These are phyloP conservation scores for Ascocoryne sarcoides DNA, from an alignment of 2,329 filamentous ascomycete species.

Conservation along the genomic window DNA sequence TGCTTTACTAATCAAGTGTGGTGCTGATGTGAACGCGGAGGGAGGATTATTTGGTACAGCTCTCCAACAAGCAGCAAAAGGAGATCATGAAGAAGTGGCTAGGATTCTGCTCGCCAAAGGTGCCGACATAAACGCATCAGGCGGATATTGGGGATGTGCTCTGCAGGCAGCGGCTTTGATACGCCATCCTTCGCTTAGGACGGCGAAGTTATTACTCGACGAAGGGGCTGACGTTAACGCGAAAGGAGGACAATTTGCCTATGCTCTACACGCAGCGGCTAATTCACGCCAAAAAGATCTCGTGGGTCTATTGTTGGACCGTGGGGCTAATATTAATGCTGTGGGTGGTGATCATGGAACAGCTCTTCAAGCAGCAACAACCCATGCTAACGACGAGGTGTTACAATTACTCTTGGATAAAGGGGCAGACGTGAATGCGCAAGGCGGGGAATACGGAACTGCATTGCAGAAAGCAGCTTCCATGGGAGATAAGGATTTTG, in stretches of 20 bases:
- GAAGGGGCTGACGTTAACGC: constrained; percentile 3
- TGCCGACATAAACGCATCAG: neutral
- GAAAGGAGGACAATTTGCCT: constrained; percentile 5
- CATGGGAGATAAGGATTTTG: neutral
- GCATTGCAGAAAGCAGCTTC: neutral
- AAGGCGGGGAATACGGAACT: neutral
- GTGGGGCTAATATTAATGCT: neutral
- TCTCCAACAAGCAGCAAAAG: neutral
- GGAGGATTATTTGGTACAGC: neutral
- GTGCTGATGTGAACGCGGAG: neutral
- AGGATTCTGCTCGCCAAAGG: neutral
- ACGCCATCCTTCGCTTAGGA: neutral
- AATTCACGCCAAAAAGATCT: neutral
- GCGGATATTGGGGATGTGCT: neutral
- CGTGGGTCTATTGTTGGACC: neutral
- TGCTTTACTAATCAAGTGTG: neutral
- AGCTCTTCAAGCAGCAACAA: neutral
- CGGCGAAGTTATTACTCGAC: neutral
- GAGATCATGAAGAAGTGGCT: neutral
- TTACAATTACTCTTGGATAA: neutral
- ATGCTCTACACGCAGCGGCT: neutral
- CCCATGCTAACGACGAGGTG: neutral
- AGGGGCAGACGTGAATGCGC: neutral
- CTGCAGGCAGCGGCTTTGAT: neutral
- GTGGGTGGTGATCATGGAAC: neutral